Percentiles rank a stretch among this genome's conserved stretches.
Evolutionary conservation across 306 rosid genomes (phyloP).

Genomic region (Adenanthera pavonina): DNA sequence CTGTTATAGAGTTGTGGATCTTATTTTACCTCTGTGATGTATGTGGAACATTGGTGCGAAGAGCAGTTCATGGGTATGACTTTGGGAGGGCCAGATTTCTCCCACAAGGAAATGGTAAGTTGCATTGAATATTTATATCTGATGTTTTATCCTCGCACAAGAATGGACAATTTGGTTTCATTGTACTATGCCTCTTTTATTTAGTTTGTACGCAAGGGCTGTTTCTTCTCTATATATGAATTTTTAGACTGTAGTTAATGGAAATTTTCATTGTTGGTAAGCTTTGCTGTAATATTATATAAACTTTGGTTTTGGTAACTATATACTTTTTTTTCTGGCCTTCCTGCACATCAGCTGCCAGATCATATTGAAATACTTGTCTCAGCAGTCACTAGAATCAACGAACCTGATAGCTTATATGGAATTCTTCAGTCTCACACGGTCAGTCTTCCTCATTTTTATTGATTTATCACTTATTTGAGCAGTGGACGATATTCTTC

Average conservation of each 20-base stretch:
- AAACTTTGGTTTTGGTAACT: slow-evolving; percentile 10
- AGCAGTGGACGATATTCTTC: neutral
- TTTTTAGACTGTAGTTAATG: slow-evolving; percentile 4
- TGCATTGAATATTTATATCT: slow-evolving; percentile 10
- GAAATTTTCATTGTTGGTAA: slow-evolving; percentile 17
- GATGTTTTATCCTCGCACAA: neutral
- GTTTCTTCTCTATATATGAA: slow-evolving; percentile 19
- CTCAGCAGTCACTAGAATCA: slow-evolving; percentile 82
- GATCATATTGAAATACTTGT: slow-evolving; percentile 85
- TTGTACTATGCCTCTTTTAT: slow-evolving; percentile 24
- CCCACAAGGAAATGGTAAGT: slow-evolving; percentile 73
- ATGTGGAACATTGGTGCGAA: slow-evolving; percentile 96
- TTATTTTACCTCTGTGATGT: slow-evolving; percentile 83
- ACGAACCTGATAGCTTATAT: slow-evolving; percentile 94
- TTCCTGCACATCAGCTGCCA: slow-evolving; percentile 64
- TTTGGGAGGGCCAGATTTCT: slow-evolving; percentile 86
- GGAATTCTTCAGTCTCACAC: slow-evolving; percentile 93
- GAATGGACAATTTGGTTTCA: slow-evolving; percentile 10
- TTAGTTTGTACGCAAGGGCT: slow-evolving; percentile 1
- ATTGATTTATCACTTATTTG: slow-evolving; percentile 25
- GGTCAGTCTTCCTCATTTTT: slow-evolving; percentile 54
- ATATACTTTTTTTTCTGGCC: slow-evolving; percentile 23
- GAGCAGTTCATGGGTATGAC: slow-evolving; percentile 75
- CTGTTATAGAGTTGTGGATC: slow-evolving; percentile 72
- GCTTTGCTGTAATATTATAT: neutral